phyloP scores from a whole-genome alignment of 805 yeast species.

The Schwanniomyces yamadae region DNA sequence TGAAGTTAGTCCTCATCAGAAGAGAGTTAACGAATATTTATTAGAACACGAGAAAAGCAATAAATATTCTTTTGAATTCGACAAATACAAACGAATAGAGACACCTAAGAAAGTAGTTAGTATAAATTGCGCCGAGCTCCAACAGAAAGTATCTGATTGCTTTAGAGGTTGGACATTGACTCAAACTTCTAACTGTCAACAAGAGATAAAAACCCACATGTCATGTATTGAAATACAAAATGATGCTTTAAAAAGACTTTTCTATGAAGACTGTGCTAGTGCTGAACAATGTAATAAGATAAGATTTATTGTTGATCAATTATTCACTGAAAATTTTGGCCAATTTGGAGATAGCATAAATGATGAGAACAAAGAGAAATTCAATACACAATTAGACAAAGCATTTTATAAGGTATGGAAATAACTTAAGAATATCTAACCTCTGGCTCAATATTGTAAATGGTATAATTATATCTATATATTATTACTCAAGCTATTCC shows the following conservation, averaged over 20 bases:
- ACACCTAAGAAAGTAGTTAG: conserved; percentile 22
- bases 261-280: conserved; percentile 37
- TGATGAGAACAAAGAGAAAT: conserved; percentile 25
- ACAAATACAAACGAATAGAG: conserved; percentile 28
- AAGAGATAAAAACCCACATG: conserved; percentile 25
- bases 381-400: conserved; percentile 29
- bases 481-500: conserved; percentile 43
- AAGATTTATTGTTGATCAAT: conserved; percentile 32
- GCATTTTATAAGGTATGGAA: conserved; percentile 35
- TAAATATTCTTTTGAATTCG: conserved; percentile 26
- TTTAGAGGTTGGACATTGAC: conserved; percentile 32
- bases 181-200: conserved; percentile 27
- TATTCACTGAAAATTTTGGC: conserved; percentile 38
- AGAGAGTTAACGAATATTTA: conserved; percentile 25
- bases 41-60: conserved; percentile 13
- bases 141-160: conserved; percentile 35
- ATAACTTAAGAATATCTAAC: conserved; percentile 8
- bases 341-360: conserved; percentile 29
- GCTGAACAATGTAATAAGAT: conserved; percentile 37
- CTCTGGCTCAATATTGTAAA: conserved; percentile 1
- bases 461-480: conserved; percentile 9
- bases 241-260: conserved; percentile 30
- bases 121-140: conserved; percentile 43
- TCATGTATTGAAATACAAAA: conserved; percentile 35
- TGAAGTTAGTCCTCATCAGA: conserved; percentile 26